Evolutionary conservation across 2,329 filamentous ascomycete species (phyloP), one percentile per base, ranked within the genome.

Genomic region (Colletotrichum sp.): DNA sequence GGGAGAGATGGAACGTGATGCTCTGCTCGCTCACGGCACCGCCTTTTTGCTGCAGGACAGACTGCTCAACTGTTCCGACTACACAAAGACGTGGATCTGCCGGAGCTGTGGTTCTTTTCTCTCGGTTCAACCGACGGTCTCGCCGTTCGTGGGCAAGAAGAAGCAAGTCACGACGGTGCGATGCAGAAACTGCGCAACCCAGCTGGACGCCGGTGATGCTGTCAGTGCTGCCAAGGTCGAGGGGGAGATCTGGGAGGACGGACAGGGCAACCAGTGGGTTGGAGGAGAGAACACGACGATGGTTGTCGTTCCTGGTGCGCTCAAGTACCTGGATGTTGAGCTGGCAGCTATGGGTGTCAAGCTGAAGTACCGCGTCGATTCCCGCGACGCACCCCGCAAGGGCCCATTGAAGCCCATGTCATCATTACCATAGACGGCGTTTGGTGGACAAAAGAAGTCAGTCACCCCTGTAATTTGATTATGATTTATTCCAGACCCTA

Each of bases 1-100:
- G 34, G 97, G 97, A 86, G 97, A 99, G 86, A 99, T 99, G 97
- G 97, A 99, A 87, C 94, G 97, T 79, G 97, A 99, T 84, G 95
- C 96, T 5, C 89, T 99, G 26, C 91, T 99, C 73, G 97, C 97
- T 6, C 97, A 99, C 88, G 97, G 97, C 28, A 97, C 96, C 3
- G 96, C 96, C 5, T 98, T 98, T 88, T 86, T 99, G 75, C 90
- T 99, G 7, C 97, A 99, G 83, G 97, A 99, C 84, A 94, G 97
- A 74, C 89, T 99, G 75, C 93, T 99, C 88, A 98, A 99, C 88
- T 99, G 97, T 86, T 98, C 95, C 68, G 97, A 99, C 85, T 97
- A 98, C 84, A 92, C 94, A 32, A 93, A 94, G 77, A 93, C 96
- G 1, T 98, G 96, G 92, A 93, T 98, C 78, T 99, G 97, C 85